A percentile compares a stretch with the other conserved stretches of the same genome.
These are phyloP conservation scores for Tremella mesenterica DNA, from an alignment of 768 basidiomycete genomes.

Conservation along the genomic window DNA sequence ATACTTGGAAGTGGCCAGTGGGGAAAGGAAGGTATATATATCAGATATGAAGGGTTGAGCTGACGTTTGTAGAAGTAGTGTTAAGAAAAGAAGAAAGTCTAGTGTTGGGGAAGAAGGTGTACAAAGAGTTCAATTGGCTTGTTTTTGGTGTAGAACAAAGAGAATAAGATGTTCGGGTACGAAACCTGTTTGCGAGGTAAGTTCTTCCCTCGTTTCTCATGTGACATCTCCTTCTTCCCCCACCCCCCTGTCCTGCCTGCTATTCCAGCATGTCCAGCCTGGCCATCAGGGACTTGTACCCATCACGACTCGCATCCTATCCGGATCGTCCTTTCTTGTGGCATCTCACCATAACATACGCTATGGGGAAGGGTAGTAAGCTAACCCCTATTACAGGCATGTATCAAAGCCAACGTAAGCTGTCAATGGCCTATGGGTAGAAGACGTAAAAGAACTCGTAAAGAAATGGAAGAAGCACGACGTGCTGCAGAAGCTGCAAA, in stretches of 20 bases:
- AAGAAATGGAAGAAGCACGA: constrained; percentile 41
- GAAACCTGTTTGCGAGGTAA: constrained; percentile 23
- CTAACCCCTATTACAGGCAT: no score
- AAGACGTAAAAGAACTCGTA: constrained; percentile 36
- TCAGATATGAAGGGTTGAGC: no score
- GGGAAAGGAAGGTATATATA: neutral
- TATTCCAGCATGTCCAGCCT: no score
- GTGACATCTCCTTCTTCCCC: no score
- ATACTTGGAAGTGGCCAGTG: neutral
- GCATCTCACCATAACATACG: no score
- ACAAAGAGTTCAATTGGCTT: constrained; percentile 28
- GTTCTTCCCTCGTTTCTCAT: no score
- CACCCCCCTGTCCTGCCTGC: no score
- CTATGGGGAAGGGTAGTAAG: no score
- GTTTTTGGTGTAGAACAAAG: constrained; percentile 31
- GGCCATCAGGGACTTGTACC: no score
- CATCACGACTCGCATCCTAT: no score
- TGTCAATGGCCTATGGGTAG: constrained; percentile 40
- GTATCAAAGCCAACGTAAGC: constrained; percentile 22
- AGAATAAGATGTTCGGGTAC: constrained; percentile 29
- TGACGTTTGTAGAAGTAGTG: no score
- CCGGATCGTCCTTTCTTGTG: no score
- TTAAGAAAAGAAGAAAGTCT: neutral
- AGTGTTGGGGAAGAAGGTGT: neutral
- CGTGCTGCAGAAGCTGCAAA: constrained; percentile 4